Percentiles rank a stretch among this genome's conserved stretches.
phyloP scores from a whole-genome alignment of 2,329 filamentous ascomycete genomes.

The Colletotrichum graminicola region DNA sequence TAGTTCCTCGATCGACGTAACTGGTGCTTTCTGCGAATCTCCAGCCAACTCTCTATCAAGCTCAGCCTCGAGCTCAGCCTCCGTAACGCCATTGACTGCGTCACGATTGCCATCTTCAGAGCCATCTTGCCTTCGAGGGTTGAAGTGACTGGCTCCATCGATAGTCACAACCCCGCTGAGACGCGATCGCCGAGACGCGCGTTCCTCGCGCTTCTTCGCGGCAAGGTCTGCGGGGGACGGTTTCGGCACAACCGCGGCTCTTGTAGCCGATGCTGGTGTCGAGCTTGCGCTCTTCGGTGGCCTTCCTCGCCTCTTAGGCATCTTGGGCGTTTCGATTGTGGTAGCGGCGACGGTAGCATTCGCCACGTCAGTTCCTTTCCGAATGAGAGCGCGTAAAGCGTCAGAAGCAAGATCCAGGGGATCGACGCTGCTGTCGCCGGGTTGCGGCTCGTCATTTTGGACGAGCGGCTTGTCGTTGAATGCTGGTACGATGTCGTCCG shows the following conservation, averaged over 20 bases:
- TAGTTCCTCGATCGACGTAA: slow-evolving; percentile 11
- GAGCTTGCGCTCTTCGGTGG: slow-evolving; percentile 55
- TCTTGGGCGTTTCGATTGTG: slow-evolving; percentile 46
- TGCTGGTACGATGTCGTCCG: slow-evolving; percentile 53
- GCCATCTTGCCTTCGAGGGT: slow-evolving; percentile 8
- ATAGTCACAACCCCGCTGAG: slow-evolving; percentile 29
- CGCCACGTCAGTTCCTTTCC: slow-evolving; percentile 37
- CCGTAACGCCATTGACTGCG: slow-evolving; percentile 43
- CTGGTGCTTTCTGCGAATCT: slow-evolving; percentile 35
- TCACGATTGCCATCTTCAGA: slow-evolving; percentile 24
- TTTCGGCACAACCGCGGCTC: slow-evolving; percentile 19
- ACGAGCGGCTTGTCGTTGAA: slow-evolving; percentile 34
- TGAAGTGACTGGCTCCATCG: slow-evolving; percentile 32
- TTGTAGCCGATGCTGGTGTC: slow-evolving; percentile 22
- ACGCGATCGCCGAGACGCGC: slow-evolving; percentile 40
- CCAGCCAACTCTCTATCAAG: slow-evolving; percentile 50
- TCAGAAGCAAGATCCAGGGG: slow-evolving; percentile 58
- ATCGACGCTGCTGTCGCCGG: slow-evolving; percentile 21
- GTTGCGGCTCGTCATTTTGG: slow-evolving; percentile 28
- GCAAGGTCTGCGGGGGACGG: slow-evolving; percentile 33
- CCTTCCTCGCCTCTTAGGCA: slow-evolving; percentile 46
- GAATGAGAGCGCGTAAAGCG: slow-evolving; percentile 50
- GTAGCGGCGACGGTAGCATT: slow-evolving; percentile 37
- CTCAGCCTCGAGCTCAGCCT: slow-evolving; percentile 53
- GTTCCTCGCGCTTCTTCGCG: slow-evolving; percentile 33